Conservation (phyloP, 2,329 filamentous ascomycete genomes). For the Fusarium haematococcum region DNA sequence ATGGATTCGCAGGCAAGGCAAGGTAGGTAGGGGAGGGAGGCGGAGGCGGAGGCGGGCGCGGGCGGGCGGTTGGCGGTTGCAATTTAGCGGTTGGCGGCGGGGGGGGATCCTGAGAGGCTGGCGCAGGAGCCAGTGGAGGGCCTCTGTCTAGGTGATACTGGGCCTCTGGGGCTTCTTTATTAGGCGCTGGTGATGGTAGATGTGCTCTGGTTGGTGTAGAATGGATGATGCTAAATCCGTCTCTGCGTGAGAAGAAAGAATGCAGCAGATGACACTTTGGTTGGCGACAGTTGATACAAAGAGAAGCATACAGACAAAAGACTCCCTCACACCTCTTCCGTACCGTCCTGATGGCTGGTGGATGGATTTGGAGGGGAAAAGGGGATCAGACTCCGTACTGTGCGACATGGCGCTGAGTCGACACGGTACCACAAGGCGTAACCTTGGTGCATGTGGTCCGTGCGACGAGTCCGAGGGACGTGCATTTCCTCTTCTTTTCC, state of each 20-base stretch:
- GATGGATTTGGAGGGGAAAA: slow-evolving; percentile 23
- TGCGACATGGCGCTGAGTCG: slow-evolving; percentile 11
- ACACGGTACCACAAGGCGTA: slow-evolving; percentile 27
- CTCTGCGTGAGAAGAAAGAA: not conserved
- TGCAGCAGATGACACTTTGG: not conserved
- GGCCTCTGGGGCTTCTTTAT: not conserved
- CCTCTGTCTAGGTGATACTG: slow-evolving; percentile 27
- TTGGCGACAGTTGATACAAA: not conserved
- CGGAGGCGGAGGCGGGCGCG: slow-evolving; percentile 27
- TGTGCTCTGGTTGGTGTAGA: not conserved
- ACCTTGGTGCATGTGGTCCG: slow-evolving; percentile 24
- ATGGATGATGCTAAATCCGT: not conserved
- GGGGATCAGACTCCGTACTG: slow-evolving; percentile 32
- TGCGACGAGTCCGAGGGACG: slow-evolving; percentile 28
- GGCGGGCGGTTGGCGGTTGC: slow-evolving; percentile 22
- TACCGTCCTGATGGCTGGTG: not conserved
- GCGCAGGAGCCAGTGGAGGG: slow-evolving; percentile 21
- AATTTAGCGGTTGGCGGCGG: slow-evolving; percentile 29
- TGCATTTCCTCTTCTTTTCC: slow-evolving; percentile 21
- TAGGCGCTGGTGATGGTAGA: slow-evolving; percentile 25
- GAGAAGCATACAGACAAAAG: not conserved
- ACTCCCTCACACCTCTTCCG: not conserved
- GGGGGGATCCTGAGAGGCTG: slow-evolving; percentile 23
- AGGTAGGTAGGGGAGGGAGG: slow-evolving; percentile 4
- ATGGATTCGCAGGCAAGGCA: not conserved